phyloP scores from a whole-genome alignment of 495 filamentous ascomycete species.

The Aspergillus conjunctus region DNA sequence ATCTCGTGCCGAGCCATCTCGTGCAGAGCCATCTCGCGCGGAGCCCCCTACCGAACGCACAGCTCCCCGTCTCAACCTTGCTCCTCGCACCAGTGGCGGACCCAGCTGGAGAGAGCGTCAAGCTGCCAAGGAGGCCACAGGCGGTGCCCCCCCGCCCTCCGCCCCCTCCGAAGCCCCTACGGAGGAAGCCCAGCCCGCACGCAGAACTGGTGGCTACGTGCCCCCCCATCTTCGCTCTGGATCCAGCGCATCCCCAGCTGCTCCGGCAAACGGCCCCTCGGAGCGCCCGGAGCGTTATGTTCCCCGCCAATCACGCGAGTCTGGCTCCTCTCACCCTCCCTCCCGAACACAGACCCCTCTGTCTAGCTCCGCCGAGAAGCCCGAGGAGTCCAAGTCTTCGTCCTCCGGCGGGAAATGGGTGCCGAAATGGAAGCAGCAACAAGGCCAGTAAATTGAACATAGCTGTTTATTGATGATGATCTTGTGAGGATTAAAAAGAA shows the following conservation, averaged over 20 bases:
- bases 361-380: slow-evolving; percentile 27
- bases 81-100: slow-evolving; percentile 53
- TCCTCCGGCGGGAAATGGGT: slow-evolving; percentile 42
- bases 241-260: slow-evolving; percentile 36
- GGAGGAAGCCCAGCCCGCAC: slow-evolving; percentile 35
- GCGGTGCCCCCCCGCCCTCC: slow-evolving; percentile 30
- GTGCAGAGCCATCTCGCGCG: slow-evolving; percentile 21
- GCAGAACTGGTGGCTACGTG: slow-evolving; percentile 50
- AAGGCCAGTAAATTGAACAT: slow-evolving; percentile 33
- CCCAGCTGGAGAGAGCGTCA: slow-evolving; percentile 84
- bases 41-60: slow-evolving; percentile 51
- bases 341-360: slow-evolving; percentile 35
- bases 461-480: slow-evolving; percentile 17
- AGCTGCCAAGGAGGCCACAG: slow-evolving; percentile 60
- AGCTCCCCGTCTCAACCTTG: slow-evolving; percentile 68
- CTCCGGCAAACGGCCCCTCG: slow-evolving; percentile 32
- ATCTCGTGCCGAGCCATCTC: slow-evolving; percentile 19
- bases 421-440: slow-evolving; percentile 48
- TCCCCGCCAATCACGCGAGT: slow-evolving; percentile 43
- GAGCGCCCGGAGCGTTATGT: slow-evolving; percentile 37
- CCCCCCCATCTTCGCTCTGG: slow-evolving; percentile 51
- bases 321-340: slow-evolving; percentile 31
- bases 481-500: too few relatives aligned
- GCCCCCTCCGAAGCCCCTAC: slow-evolving; percentile 32
- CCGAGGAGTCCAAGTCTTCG: slow-evolving; percentile 39